These are phyloP conservation scores for Penicillium rolfsii DNA, from an alignment of 2,329 filamentous ascomycete genomes.

Conservation along the genomic window DNA sequence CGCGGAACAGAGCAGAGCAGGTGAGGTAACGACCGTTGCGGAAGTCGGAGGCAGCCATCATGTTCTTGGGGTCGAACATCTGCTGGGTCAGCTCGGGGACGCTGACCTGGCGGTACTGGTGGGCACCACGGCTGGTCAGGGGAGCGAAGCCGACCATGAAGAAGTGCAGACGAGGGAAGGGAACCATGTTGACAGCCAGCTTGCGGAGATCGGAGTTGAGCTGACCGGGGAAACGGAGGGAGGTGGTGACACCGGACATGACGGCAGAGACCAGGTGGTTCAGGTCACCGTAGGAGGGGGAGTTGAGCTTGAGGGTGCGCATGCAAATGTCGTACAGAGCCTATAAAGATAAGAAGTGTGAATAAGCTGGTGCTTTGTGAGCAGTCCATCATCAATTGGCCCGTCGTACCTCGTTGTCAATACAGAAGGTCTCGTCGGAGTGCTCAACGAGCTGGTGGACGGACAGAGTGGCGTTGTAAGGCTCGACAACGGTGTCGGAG, in stretches of 20 bases:
- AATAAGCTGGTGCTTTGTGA: neutral
- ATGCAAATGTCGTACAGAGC: conserved; percentile 99
- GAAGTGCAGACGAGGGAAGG: conserved; percentile 99
- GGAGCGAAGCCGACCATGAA: conserved; percentile 99
- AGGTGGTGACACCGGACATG: conserved; percentile 99
- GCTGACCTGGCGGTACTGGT: conserved; percentile 96
- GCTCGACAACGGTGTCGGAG: conserved; percentile 98
- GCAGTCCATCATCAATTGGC: neutral
- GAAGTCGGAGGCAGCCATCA: conserved; percentile 99
- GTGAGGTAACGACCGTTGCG: conserved; percentile 99
- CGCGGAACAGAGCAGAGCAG: conserved; percentile 99
- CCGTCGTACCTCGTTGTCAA: conserved; percentile 83
- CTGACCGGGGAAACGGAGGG: conserved; percentile 98
- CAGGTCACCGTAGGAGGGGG: conserved; percentile 97
- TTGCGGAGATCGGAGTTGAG: conserved; percentile 99
- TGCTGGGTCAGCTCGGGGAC: conserved; percentile 99
- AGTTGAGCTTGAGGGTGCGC: conserved; percentile 97
- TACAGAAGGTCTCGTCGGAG: conserved; percentile 99
- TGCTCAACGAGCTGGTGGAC: conserved; percentile 99
- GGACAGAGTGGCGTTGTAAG: conserved; percentile 99
- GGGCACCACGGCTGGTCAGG: conserved; percentile 86
- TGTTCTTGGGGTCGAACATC: conserved; percentile 99
- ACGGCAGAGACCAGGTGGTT: conserved; percentile 99
- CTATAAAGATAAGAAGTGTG: conserved; percentile 37
- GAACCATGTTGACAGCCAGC: conserved; percentile 99